Base-by-base conservation (phyloP, 441 rosid species). In the Mallotus japonicus region DNA sequence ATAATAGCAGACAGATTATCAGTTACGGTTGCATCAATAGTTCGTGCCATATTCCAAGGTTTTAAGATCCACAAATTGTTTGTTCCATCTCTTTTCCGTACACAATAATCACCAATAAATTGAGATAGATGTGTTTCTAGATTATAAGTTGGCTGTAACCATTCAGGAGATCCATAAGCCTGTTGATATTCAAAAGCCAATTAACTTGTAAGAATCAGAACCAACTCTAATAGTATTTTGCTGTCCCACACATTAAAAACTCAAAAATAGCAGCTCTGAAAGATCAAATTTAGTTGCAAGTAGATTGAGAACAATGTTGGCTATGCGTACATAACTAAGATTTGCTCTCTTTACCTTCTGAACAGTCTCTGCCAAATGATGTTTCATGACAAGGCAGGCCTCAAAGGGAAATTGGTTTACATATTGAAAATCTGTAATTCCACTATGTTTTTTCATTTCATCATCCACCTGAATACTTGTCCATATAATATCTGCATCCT, bases 31-130 rank as follows among this genome's bases (percentile, higher is more conserved):
- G 97, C 92, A 79, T 94, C 99, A 58, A 94, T 89, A 34, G 99
- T 90, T 50, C 99, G 88, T 20, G 99, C 99, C 99, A 94, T 94
- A 79, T 94, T 94, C 99, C 97, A 94, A 47, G 99, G 99, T 83
- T 92, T 94, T 82, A 92, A 85, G 82, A 94, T 94, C 97, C 97
- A 94, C 6, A 94, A 77, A 76, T 94, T 92, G 85, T 90, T 73
- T 60, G 74, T 75, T 20, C 88, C 84, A 78, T 86, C 89, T 76
- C 86, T 86, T 79, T 87, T 69, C 60, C 92, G 95, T 51, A 76
- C 70, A 68, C 44, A 82, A 77, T 90, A 90, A 83, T 94, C 94
- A 32, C 97, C 99, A 61, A 90, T 89, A 77, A 90, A 87, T 82
- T 86, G 90, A 59, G 97, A 78, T 72, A 94, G 80, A 78, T 89